Base-by-base conservation (phyloP, 257 asterid species). In the Euphrasia confusa region DNA sequence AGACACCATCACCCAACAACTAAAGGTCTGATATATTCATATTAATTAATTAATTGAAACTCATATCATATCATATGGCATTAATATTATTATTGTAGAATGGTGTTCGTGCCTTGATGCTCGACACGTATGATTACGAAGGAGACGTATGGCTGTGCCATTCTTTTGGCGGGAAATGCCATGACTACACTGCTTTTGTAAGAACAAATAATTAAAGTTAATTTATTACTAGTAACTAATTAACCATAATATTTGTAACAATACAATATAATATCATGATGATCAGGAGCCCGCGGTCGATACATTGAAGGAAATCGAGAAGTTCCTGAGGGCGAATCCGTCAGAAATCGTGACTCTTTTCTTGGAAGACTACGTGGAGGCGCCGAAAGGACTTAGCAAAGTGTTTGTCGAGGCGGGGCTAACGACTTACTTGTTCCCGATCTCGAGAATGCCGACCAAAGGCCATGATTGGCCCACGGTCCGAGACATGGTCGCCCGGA, bases 61-160 rank as follows among this genome's bases (percentile, higher is more conserved):
- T 21, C 24, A 21, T 21, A 21, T n/a, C n/a, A n/a, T n/a, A n/a
- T n/a, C n/a, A n/a, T 21, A 21, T 21, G 24, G 24, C 24, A 21
- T 21, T 21, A 21, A 21, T 21, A 7, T 42, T 6, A 8, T 3
- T 40, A 9, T 48, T 5, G 18, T 48, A 90, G 97, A 75, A 87
- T 56, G 97, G 97, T 3, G 96, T 90, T 65, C 96, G 96, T 11
- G 97, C 82, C 2, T 68, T 90, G 35, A 90, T 87, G 97, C 89
- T 90, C 4, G 97, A 90, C 60, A 81, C 86, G 1, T 90, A 90
- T 47, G 94, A 87, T 74, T 90, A 79, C 24, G 61, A 85, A 42
- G 95, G 79, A 15, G 91, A 72, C 69, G 68, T 90, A 13, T 90
- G 97, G 96, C 6, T 90, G 67, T 90, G 97, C 78, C 97, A 90